A percentile compares a stretch with the other conserved stretches of the same genome.
phyloP scores from a whole-genome alignment of 352 stramenopile genomes.

The Pythium brachiatum region DNA sequence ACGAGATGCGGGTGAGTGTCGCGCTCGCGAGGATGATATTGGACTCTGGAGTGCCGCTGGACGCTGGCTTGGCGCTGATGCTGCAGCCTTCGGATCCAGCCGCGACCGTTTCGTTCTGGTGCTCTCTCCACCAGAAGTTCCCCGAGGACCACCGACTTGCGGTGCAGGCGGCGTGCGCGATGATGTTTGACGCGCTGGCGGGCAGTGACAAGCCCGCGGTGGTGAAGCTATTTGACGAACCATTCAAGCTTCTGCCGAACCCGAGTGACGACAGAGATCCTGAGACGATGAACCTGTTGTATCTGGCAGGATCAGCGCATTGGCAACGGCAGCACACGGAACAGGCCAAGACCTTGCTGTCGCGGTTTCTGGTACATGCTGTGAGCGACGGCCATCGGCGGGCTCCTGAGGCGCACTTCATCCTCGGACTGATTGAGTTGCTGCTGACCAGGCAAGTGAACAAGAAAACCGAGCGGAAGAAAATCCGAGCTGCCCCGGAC shows the following conservation, averaged over 20 bases:
- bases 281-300: neutral
- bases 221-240: neutral
- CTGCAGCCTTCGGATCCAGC: neutral
- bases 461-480: neutral
- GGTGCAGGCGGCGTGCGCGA: neutral
- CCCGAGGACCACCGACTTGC: neutral
- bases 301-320: neutral
- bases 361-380: neutral
- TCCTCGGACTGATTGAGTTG: constrained; percentile 3
- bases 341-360: constrained; percentile 1
- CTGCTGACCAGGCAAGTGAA: no score
- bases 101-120: neutral
- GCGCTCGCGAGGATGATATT: neutral
- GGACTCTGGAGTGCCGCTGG: neutral
- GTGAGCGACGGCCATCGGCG: constrained; percentile 5
- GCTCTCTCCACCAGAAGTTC: constrained; percentile 3
- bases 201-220: neutral
- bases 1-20: neutral
- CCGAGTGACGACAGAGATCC: constrained; percentile 3
- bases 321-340: neutral
- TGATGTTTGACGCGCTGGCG: constrained; percentile 8
- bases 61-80: constrained; percentile 3
- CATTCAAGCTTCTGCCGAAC: constrained; percentile 3
- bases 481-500: neutral
- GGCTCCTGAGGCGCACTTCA: constrained; percentile 7